These are phyloP conservation scores for Tulasnella sp. DNA, from an alignment of 768 basidiomycete species.

Conservation along the genomic window DNA sequence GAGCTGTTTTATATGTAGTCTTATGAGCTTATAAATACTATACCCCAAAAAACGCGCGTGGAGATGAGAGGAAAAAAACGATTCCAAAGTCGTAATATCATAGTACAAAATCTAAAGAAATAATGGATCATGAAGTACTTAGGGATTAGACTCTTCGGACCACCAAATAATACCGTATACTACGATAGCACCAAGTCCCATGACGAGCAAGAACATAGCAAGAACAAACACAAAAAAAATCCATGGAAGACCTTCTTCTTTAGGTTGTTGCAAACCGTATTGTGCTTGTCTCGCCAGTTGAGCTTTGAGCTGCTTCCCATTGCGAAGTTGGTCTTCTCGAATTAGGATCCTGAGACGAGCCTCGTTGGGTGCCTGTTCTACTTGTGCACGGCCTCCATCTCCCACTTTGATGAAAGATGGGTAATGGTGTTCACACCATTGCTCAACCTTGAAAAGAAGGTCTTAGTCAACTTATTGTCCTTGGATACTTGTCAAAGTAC, in stretches of 20 bases:
- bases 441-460: conserved; percentile 49
- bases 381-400: conserved; percentile 8
- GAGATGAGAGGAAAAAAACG: too few species aligned
- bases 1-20: too few species aligned
- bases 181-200: conserved; percentile 7
- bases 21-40: too few species aligned
- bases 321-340: conserved; percentile 18
- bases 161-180: conserved; percentile 14
- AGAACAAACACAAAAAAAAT: conserved; percentile 16
- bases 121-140: too few species aligned
- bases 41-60: too few species aligned
- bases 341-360: conserved; percentile 26
- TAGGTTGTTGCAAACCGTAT: neutral
- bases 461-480: too few species aligned
- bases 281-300: neutral
- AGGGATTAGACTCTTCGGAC: too few species aligned
- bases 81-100: too few species aligned
- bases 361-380: conserved; percentile 22
- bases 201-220: conserved; percentile 5
- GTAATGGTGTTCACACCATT: conserved; percentile 88
- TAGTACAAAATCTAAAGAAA: too few species aligned
- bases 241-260: conserved; percentile 12
- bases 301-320: conserved; percentile 17
- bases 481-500: too few species aligned
- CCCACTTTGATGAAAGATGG: conserved; percentile 62